Evolutionary conservation across 208 protist species (phyloP), one percentile per base, ranked within the genome.

Genomic region (Endotrypanum monterogeii): DNA sequence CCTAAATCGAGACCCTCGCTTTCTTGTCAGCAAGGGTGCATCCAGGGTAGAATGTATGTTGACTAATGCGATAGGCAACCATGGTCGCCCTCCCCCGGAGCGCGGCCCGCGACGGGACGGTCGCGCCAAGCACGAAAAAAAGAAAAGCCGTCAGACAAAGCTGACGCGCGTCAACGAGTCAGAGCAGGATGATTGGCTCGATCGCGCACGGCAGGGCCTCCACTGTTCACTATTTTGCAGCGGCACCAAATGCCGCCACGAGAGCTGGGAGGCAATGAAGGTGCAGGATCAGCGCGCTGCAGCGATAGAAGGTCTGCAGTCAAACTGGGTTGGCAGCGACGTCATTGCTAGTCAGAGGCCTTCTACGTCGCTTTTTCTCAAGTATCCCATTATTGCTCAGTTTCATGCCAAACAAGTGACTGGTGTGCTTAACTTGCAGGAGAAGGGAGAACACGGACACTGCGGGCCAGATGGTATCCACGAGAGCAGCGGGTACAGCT

Each of bases 401-500:
- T 98, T 98, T 75, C 87, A 88, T 44, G 55, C 78, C 25, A 80
- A 94, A 56, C 63, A 90, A 14, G 86, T 98, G 30, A 95, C 84
- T 16, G 89, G 92, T 5, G 89, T 97, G 46, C 85, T 98, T 35
- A 98, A 98, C 70, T 68, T 98, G 18, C 92, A 96, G 68, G 93
- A 96, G 72, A 95, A 95, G 68, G 94, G 94, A 28, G 94, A 97
- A 85, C 95, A 98, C 80, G 85, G 86, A n/a, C 86, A 84, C 82
- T 98, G 95, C 76, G 95, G 95, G 20, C 93, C 93, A 12, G 90
- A 97, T 51, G 92, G 91, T 46, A 79, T 95, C 39, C 92, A 96
- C 80, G 85, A 87, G 63, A 86, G 79, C 68, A 92, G 79, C 71
- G 95, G 95, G 23, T 98, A 97, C 83, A 96, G 92, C 74, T 98